These are phyloP conservation scores for Pichia nakasei DNA, from an alignment of 805 yeast species.

Conservation along the genomic window DNA sequence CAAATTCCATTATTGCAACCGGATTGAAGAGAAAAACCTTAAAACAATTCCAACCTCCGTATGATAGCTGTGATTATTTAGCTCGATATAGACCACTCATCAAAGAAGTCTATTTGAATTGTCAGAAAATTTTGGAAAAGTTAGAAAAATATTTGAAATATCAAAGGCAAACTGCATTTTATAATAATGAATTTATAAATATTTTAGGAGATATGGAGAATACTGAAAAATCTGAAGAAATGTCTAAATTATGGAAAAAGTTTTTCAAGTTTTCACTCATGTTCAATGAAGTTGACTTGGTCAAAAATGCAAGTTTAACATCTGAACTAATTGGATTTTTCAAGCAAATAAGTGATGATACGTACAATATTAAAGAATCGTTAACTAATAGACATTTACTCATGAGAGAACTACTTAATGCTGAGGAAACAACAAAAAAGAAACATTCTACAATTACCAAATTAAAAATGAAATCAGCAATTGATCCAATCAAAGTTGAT, in stretches of 20 bases:
- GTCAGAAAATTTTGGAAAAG: slow-evolving; percentile 44
- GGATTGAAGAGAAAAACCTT: slow-evolving; percentile 84
- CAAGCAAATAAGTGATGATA: slow-evolving; percentile 56
- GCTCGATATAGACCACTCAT: slow-evolving; percentile 83
- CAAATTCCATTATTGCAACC: slow-evolving; percentile 51
- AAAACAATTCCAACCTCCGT: slow-evolving; percentile 88
- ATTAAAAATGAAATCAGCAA: slow-evolving; percentile 60
- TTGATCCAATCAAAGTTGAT: slow-evolving; percentile 83
- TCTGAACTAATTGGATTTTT: slow-evolving; percentile 74
- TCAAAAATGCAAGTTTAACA: slow-evolving; percentile 61
- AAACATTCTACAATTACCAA: slow-evolving; percentile 67
- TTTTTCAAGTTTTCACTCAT: slow-evolving; percentile 59
- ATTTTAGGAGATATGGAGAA: slow-evolving; percentile 33
- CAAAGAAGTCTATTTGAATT: slow-evolving; percentile 57
- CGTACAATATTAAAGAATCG: slow-evolving; percentile 85
- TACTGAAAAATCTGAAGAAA: slow-evolving; percentile 50
- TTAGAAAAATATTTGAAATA: slow-evolving; percentile 49
- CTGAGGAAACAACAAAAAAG: slow-evolving; percentile 63
- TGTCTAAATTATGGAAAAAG: slow-evolving; percentile 71
- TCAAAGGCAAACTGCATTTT: slow-evolving; percentile 43
- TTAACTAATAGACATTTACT: slow-evolving; percentile 85
- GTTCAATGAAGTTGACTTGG: slow-evolving; percentile 68
- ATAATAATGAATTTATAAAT: slow-evolving; percentile 36
- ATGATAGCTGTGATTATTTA: slow-evolving; percentile 73
- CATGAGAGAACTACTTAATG: slow-evolving; percentile 79